Conservation (phyloP, 306 rosid genomes). For the Lathyrus tuberosus region DNA sequence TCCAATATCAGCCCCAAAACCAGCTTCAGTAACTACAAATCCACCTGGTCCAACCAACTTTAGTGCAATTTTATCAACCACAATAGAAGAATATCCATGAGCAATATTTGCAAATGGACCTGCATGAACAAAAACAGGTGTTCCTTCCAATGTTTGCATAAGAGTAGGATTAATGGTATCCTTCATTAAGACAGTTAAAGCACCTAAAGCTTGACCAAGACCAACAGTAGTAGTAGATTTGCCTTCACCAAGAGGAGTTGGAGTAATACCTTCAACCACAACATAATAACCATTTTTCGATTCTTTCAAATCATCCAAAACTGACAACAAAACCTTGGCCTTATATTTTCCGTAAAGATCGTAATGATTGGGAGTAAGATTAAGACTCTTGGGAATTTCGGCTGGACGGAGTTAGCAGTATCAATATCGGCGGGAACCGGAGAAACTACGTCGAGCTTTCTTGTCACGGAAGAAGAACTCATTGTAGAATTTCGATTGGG, state of each 20-base stretch:
- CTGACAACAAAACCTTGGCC: conserved; percentile 91
- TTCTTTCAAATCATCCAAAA: conserved; percentile 70
- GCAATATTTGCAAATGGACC: conserved; percentile 98
- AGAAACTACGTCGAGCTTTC: too few species aligned
- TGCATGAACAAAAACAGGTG: too few species aligned
- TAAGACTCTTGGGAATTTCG: conserved; percentile 73
- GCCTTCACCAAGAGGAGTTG: conserved; percentile 98
- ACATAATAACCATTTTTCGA: conserved; percentile 81
- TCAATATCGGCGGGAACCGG: too few species aligned
- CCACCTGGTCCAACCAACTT: conserved; percentile 96
- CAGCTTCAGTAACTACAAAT: conserved; percentile 98
- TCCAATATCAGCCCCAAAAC: conserved; percentile 97
- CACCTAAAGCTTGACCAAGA: too few species aligned
- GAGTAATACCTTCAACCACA: conserved; percentile 98
- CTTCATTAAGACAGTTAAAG: too few species aligned
- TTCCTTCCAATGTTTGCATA: too few species aligned
- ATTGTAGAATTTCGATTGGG: too few species aligned
- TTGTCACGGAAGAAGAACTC: too few species aligned
- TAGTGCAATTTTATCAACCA: conserved; percentile 94
- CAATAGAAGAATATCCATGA: conserved; percentile 91
- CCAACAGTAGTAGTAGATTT: conserved; percentile 99
- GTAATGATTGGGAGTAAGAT: conserved; percentile 74
- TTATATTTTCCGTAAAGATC: conserved; percentile 94
- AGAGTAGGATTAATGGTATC: too few species aligned
- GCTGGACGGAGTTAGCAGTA: too few species aligned